Percentiles rank a stretch among this genome's conserved stretches.
These are phyloP conservation scores for Paramarasmius palmivorus DNA, from an alignment of 1,284 basidiomycete genomes.

Conservation along the genomic window DNA sequence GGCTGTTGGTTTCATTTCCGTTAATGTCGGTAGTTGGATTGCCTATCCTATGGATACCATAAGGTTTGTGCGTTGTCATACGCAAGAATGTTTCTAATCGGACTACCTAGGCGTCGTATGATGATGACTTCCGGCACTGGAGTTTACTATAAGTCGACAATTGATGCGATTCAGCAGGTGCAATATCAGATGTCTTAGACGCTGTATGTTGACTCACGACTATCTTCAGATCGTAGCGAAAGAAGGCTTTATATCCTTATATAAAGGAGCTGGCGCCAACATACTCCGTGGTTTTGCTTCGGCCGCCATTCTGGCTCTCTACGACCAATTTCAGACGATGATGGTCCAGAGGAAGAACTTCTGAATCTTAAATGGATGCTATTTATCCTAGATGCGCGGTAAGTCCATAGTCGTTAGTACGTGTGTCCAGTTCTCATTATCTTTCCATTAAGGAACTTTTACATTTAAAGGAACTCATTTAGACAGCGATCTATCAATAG, in stretches of 20 bases:
- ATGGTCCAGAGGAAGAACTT: slow-evolving; percentile 12
- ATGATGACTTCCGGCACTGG: slow-evolving; percentile 68
- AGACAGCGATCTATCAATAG: too few relatives aligned
- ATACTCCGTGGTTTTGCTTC: slow-evolving; percentile 66
- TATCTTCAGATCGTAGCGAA: slow-evolving; percentile 49
- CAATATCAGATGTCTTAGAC: not conserved
- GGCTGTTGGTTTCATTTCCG: slow-evolving; percentile 50
- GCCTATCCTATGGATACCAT: slow-evolving; percentile 71
- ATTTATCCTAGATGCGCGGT: too few relatives aligned
- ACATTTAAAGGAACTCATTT: too few relatives aligned
- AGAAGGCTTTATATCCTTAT: slow-evolving; percentile 62
- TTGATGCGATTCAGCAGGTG: slow-evolving; percentile 44
- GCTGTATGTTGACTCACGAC: not conserved
- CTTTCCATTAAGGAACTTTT: too few relatives aligned
- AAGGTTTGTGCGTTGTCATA: slow-evolving; percentile 22
- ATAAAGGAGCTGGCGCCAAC: slow-evolving; percentile 65
- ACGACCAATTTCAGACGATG: slow-evolving; percentile 57
- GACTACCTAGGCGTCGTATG: slow-evolving; percentile 47
- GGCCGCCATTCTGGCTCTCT: slow-evolving; percentile 70
- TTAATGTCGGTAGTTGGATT: slow-evolving; percentile 59
- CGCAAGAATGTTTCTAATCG: too few relatives aligned
- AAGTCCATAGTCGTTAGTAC: too few relatives aligned
- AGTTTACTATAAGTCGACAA: slow-evolving; percentile 49
- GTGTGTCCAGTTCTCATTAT: too few relatives aligned
- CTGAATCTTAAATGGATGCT: too few relatives aligned